Base-by-base conservation (phyloP, 495 filamentous ascomycete genomes). In the Penicillium ochrochloron region DNA sequence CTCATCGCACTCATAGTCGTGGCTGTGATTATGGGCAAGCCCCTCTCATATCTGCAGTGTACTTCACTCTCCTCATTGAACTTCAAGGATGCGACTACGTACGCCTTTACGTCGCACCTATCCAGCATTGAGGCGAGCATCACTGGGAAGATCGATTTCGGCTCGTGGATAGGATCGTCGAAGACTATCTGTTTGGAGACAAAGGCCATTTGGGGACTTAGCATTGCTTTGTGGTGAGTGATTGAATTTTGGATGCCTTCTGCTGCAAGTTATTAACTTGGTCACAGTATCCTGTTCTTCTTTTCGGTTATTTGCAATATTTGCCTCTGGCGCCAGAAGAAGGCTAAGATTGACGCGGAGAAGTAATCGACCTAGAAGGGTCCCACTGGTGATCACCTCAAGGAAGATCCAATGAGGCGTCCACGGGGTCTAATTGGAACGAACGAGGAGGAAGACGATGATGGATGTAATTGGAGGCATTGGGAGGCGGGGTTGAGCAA, bases 131-230 rank as follows among this genome's bases (percentile, higher is more conserved):
- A 84, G 25, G 67, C 75, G 1, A 68, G 73, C 44, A 65, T 81
- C n/a, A 78, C 72, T 14, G 79, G 81, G 11, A 69, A 59, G 31
- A 74, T 90, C 27, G 79, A 83, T 25, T 88, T 89, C 71, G 67
- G 66, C 65, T 73, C 82, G 64, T 90, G 87, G 87, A 83, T 91
- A 66, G 82, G 87, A 33, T 81, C 82, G 14, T 89, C 84, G 58
- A 88, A 88, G 78, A 74, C 84, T 17, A 90, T 91, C 62, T 97
- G 94, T 80, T 86, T 85, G 66, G 88, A 95, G 82, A 89, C 90
- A 76, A 97, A 97, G 82, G 86, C 90, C 12, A 88, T 94, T 64
- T 97, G 93, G 94, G 94, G 93, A 19, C 75, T 97, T 60, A 84
- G 85, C 76, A 96, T 97, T 80, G 89, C 90, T 7, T 81, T 94